Evolutionary conservation across 2,329 filamentous ascomycete genomes (phyloP).

Genomic region (Paraconiothyrium brasiliense): DNA sequence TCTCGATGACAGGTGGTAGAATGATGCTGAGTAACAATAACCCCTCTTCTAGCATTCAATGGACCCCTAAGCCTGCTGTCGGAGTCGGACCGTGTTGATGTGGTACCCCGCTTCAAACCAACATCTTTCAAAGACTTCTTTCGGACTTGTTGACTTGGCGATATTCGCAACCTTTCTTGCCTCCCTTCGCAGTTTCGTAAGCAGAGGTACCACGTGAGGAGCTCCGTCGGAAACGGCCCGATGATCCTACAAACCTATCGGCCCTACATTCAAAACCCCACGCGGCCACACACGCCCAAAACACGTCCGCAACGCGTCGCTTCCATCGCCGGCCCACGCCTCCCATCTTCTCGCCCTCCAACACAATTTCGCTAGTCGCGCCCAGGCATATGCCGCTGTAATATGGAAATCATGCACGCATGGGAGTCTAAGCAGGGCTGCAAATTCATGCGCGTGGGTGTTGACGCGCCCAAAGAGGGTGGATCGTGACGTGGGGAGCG

Average conservation of each 20-base stretch:
- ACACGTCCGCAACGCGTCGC: conserved; percentile 9
- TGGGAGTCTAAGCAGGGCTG: not conserved
- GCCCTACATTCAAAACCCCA: not conserved
- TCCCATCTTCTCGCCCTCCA: conserved; percentile 10
- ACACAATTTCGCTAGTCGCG: conserved; percentile 7
- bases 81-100: not conserved
- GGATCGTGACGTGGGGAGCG: conserved; percentile 6
- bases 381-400: conserved; percentile 13
- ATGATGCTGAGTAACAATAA: not conserved
- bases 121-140: not conserved
- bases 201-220: not conserved
- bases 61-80: not conserved
- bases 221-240: too few relatives aligned
- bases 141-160: not conserved
- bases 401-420: conserved; percentile 17
- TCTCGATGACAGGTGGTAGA: not conserved
- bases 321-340: not conserved
- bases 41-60: not conserved
- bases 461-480: not conserved
- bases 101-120: not conserved
- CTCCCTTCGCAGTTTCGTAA: not conserved
- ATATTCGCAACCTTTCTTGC: not conserved
- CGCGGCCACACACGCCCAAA: not conserved
- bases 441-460: conserved; percentile 6
- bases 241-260: not conserved